Base-by-base conservation (phyloP, 805 yeast genomes). In the Candida sphagnicola region DNA sequence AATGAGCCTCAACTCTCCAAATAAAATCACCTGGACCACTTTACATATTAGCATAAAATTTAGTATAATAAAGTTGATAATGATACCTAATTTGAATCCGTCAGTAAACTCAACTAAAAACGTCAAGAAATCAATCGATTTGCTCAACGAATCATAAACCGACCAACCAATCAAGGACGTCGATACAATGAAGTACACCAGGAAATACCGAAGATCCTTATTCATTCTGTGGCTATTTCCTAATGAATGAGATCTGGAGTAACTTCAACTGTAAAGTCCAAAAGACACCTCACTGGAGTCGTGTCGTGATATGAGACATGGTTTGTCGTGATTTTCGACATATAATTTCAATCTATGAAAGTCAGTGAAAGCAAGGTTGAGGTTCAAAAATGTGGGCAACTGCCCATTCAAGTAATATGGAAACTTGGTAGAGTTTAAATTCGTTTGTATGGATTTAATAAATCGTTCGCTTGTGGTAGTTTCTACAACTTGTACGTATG, bases 1-100 rank as follows among this genome's bases (percentile, higher is more conserved):
- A 24, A 85, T 71, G 12, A 79, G 61, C 40, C 95, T 68, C 37
- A 91, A 62, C 40, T 78, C 80, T 0, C 96, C 96, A 64, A 89
- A 88, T 26, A 87, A 49, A 0, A 80, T 1, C 18, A 59, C 45
- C 34, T 80, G 83, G 0, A 80, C 45, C 6, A 70, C 30, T 45
- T 77, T 75, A n/a, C 51, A 51, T 11, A 52, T 21, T 8, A 52
- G 43, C 11, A 57, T 35, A 32, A 55, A 51, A 4, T 50, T 31
- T 30, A 50, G 47, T 25, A 53, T 43, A 11, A 61, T 38, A 23
- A 48, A 50, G 41, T 63, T 63, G 40, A 63, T 43, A 5, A 61
- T 36, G 2, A 60, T 55, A 1, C 55, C 54, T 21, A 63, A 42
- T 25, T 57, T 56, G 29, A 51, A 41, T 2, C 65, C 65, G 30